Evolutionary conservation across 768 basidiomycete species (phyloP), one percentile per base, ranked within the genome.

Genomic region (Clitopilus hobsonii): DNA sequence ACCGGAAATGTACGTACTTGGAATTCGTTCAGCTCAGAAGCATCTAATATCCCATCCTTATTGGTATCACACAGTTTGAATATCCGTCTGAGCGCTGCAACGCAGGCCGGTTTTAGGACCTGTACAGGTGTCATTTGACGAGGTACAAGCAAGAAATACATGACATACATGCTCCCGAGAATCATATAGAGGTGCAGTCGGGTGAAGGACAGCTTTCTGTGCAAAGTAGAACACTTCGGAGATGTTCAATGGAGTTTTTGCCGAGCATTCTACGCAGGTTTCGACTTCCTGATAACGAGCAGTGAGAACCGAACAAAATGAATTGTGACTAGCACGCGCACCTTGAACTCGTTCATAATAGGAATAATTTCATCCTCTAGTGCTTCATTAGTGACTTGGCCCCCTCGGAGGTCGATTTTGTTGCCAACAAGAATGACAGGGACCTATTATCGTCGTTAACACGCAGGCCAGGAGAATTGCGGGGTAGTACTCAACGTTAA

Each of bases 321-420:
- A 59, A 51, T 22, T 28, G 38, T 32, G 52, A 2, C 24, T 10
- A 48, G 20, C 10, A 3, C 22, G 63, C 72, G 54, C 65, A 87
- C 94, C 83, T 99, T 99, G 85, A 96, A 99, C 70, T 98, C 96
- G 61, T 89, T 86, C 96, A 98, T 99, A 54, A 99, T 94, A 26
- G 96, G 96, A 54, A 90, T 71, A 60, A 98, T 95, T 71, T 98
- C 96, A 58, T 89, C 93, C 69, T 96, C 94, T 57, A 99, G 72
- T 2, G 89, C 92, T 66, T 96, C 87, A 63, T 97, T 96, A 24
- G 95, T 94, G 36, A 98, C 92, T 64, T 91, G 85, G 1, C 94
- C 95, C 3, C 92, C 94, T 16, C 96, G 80, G 49, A 98, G 71
- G 70, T 99, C 96, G 47, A 98, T 99, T 76, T 98, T 99, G 75